A percentile compares a stretch with the other conserved stretches of the same genome.
Conservation (phyloP, 2,329 filamentous ascomycete species). For the Verruconis gallopava region DNA sequence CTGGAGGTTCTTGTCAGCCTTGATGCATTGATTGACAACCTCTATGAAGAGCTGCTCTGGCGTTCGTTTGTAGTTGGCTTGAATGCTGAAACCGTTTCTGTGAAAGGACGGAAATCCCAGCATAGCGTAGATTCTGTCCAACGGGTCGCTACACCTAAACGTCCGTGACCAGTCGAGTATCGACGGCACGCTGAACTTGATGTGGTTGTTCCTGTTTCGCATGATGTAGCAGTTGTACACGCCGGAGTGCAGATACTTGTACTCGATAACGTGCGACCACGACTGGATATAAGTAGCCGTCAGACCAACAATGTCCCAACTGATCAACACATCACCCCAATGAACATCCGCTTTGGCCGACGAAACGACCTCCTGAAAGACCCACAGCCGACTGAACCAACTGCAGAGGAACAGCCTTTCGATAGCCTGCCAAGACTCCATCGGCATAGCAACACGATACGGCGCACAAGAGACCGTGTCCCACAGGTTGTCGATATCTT, state of each 20-base stretch:
- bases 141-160: background rate
- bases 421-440: background rate
- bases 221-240: conserved; percentile 1
- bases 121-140: conserved; percentile 1
- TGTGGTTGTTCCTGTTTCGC: background rate
- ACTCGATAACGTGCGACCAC: background rate
- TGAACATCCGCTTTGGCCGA: background rate
- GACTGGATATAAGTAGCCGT: background rate
- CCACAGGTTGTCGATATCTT: background rate
- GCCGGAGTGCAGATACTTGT: background rate
- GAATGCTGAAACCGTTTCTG: background rate
- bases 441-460: background rate
- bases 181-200: background rate
- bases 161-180: background rate
- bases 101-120: background rate
- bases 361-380: conserved; percentile 1
- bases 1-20: background rate
- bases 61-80: background rate
- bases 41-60: background rate
- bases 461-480: background rate
- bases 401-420: background rate
- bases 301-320: background rate
- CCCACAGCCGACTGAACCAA: conserved; percentile 2
- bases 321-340: background rate
- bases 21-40: background rate